Conservation (phyloP, 2,329 filamentous ascomycete species). For the Hypoxylon sp. region DNA sequence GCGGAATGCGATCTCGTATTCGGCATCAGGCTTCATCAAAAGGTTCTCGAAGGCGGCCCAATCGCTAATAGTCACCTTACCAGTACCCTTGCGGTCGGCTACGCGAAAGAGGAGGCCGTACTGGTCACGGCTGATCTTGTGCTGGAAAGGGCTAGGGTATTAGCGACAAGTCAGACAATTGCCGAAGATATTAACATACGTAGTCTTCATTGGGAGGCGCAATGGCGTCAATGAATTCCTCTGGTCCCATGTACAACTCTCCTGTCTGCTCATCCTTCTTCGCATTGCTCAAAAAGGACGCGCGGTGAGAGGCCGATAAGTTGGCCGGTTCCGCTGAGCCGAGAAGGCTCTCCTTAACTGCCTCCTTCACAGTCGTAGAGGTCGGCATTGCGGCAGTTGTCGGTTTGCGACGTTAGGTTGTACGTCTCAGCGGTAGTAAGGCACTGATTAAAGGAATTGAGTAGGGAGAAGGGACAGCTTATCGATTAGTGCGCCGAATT, state of each 20-base stretch:
- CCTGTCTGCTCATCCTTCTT: constrained; percentile 80
- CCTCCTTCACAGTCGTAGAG: constrained; percentile 71
- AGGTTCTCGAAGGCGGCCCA: constrained; percentile 97
- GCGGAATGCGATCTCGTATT: constrained; percentile 98
- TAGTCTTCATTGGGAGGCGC: constrained; percentile 91
- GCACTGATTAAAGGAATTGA: constrained; percentile 18
- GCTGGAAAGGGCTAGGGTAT: constrained; percentile 67
- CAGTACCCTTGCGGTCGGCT: constrained; percentile 82
- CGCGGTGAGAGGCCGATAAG: constrained; percentile 81
- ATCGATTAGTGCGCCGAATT: constrained; percentile 45
- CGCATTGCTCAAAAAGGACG: constrained; percentile 83
- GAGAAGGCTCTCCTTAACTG: constrained; percentile 84
- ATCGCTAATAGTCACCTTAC: constrained; percentile 83
- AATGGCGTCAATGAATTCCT: constrained; percentile 93
- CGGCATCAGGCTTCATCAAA: constrained; percentile 92
- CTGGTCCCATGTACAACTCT: constrained; percentile 83
- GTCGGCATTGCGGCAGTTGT: constrained; percentile 58
- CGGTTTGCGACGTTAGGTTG: constrained; percentile 20
- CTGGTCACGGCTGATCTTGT: constrained; percentile 97
- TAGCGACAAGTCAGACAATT: constrained; percentile 19
- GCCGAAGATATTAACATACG: constrained; percentile 69
- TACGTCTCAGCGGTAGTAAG: constrained; percentile 16
- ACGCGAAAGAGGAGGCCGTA: constrained; percentile 94
- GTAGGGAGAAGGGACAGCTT: constrained; percentile 12
- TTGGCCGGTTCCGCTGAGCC: constrained; percentile 72